Evolutionary conservation across 805 yeast species (phyloP).

Genomic region (Komagataella kurtzmanii): DNA sequence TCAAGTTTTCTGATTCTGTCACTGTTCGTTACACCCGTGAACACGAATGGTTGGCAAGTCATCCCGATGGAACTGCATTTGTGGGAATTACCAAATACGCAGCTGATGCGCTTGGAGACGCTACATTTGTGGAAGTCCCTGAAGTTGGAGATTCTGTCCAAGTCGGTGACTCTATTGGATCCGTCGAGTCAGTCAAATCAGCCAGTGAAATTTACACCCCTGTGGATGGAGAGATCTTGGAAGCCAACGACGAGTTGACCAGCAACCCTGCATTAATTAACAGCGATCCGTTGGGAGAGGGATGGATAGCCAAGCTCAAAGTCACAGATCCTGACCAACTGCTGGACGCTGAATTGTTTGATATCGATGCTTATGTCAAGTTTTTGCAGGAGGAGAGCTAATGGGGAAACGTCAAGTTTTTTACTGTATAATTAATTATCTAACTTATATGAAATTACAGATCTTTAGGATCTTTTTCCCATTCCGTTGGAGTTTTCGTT

Average conservation of each 20-base stretch:
- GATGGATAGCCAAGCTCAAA: constrained; percentile 81
- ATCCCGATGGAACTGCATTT: constrained; percentile 69
- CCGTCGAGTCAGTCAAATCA: constrained; percentile 89
- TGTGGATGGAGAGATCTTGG: constrained; percentile 62
- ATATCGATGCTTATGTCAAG: constrained; percentile 40
- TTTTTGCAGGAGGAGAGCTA: constrained; percentile 41
- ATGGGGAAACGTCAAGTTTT: not conserved
- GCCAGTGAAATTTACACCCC: constrained; percentile 92
- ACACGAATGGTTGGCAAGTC: constrained; percentile 92
- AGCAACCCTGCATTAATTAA: constrained; percentile 70
- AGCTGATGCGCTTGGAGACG: constrained; percentile 93
- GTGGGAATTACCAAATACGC: constrained; percentile 93
- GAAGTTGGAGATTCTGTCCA: constrained; percentile 36
- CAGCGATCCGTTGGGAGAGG: constrained; percentile 84
- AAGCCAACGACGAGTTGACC: constrained; percentile 53
- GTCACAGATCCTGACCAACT: constrained; percentile 27
- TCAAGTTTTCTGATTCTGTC: constrained; percentile 23
- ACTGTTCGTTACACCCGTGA: constrained; percentile 64
- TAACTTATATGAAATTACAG: not conserved
- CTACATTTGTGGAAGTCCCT: constrained; percentile 86
- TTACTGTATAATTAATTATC: not conserved
- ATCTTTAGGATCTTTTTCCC: constrained; percentile 10
- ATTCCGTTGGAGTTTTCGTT: constrained; percentile 62
- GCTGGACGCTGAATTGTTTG: constrained; percentile 32
- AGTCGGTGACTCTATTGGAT: constrained; percentile 76